phyloP scores from a whole-genome alignment of 345 rosid genomes.

The Eucalyptus polyanthemos region DNA sequence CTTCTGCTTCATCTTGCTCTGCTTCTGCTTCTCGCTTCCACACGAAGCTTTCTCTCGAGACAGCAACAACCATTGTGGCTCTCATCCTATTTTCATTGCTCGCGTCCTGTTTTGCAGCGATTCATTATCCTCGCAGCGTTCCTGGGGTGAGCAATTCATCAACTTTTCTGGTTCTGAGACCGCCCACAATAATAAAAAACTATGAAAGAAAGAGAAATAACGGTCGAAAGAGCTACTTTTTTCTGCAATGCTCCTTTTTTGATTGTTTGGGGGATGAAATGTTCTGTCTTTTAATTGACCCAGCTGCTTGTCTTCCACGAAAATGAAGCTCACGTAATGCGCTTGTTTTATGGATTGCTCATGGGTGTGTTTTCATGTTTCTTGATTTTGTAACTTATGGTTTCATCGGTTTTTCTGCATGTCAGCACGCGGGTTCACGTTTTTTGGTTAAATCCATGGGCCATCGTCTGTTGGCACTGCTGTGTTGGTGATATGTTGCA shows the following conservation, averaged over 20 bases:
- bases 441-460: background rate
- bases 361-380: background rate
- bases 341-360: background rate
- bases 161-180: background rate
- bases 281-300: background rate
- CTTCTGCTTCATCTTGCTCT: background rate
- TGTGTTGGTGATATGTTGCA: background rate
- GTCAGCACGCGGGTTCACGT: background rate
- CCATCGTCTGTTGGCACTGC: background rate
- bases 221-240: background rate
- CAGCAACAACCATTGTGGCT: background rate
- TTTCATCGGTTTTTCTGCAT: background rate
- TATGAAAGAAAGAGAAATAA: background rate
- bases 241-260: background rate
- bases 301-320: background rate
- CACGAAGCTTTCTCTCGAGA: background rate
- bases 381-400: background rate
- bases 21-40: background rate
- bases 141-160: constrained; percentile 21
- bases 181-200: background rate
- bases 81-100: background rate
- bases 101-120: background rate
- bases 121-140: constrained; percentile 56
- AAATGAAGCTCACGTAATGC: background rate
- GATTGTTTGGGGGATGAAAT: background rate